Percentiles rank a stretch among this genome's conserved stretches.
Conservation (phyloP, 495 filamentous ascomycete genomes). For the Bathelium albidoporum region DNA sequence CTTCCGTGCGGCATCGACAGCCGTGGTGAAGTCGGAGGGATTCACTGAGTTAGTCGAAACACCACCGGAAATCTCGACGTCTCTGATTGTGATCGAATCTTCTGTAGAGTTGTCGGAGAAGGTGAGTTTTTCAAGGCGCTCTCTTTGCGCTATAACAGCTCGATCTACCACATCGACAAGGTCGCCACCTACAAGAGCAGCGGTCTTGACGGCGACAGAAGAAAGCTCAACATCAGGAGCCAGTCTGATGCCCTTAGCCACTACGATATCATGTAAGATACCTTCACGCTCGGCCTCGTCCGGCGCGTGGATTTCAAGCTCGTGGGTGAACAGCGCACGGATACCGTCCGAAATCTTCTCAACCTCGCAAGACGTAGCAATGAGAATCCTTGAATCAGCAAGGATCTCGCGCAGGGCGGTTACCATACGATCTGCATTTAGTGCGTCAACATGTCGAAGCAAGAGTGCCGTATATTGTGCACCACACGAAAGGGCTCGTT, state of each 20-base stretch:
- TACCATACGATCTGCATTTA: slow-evolving; percentile 83
- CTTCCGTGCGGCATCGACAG: slow-evolving; percentile 88
- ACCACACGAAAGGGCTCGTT: slow-evolving; percentile 81
- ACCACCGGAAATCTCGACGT: slow-evolving; percentile 85
- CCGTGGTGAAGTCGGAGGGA: slow-evolving; percentile 78
- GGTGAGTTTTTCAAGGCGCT: slow-evolving; percentile 63
- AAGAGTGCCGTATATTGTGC: slow-evolving; percentile 71
- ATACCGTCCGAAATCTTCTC: slow-evolving; percentile 88
- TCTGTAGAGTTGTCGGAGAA: slow-evolving; percentile 16
- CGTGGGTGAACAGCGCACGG: slow-evolving; percentile 84
- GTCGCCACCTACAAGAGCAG: slow-evolving; percentile 88
- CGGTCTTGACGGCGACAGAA: slow-evolving; percentile 84
- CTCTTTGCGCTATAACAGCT: slow-evolving; percentile 61
- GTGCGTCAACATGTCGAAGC: slow-evolving; percentile 76
- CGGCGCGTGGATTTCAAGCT: slow-evolving; percentile 85
- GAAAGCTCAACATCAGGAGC: slow-evolving; percentile 72
- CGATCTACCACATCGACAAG: slow-evolving; percentile 89
- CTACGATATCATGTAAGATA: slow-evolving; percentile 65
- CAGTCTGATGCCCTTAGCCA: slow-evolving; percentile 59
- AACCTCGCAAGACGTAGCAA: slow-evolving; percentile 89
- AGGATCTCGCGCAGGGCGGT: slow-evolving; percentile 72
- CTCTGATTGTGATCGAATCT: slow-evolving; percentile 50
- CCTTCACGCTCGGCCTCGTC: slow-evolving; percentile 89
- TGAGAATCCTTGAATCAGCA: slow-evolving; percentile 59
- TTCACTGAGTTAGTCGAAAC: slow-evolving; percentile 63